Percentiles rank a stretch among this genome's conserved stretches.
Conservation (phyloP, 2,329 filamentous ascomycete genomes). For the Cryphonectria radicalis region DNA sequence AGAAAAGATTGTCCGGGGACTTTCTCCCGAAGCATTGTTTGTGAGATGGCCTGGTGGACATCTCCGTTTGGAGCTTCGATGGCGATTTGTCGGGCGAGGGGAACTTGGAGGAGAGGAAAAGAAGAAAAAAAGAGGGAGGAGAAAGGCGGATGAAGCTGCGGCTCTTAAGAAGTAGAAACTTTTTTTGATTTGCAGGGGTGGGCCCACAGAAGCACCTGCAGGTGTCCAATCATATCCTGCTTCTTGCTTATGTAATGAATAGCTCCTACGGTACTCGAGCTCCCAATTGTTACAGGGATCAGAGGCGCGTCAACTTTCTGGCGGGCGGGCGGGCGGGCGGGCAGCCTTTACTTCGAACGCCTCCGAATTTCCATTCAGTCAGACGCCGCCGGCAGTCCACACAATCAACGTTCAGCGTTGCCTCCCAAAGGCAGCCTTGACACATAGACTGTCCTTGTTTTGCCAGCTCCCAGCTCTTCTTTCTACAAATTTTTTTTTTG, state of each 20-base stretch:
- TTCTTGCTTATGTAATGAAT: slow-evolving; percentile 23
- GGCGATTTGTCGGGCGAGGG: slow-evolving; percentile 99
- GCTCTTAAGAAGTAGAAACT: slow-evolving; percentile 22
- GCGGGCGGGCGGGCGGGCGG: slow-evolving; percentile 21
- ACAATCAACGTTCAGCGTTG: slow-evolving; percentile 3
- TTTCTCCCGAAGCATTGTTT: slow-evolving; percentile 95
- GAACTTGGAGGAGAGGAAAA: slow-evolving; percentile 47
- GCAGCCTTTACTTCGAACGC: neutral
- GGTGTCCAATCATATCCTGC: slow-evolving; percentile 18
- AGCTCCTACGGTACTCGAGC: neutral
- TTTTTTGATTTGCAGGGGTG: slow-evolving; percentile 27
- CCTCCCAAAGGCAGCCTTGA: slow-evolving; percentile 7
- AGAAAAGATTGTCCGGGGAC: slow-evolving; percentile 85
- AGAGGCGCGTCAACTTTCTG: slow-evolving; percentile 14
- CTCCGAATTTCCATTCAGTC: slow-evolving; percentile 24
- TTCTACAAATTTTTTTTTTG: neutral
- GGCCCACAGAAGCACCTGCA: slow-evolving; percentile 4
- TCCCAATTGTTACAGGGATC: slow-evolving; percentile 19
- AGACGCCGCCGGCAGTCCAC: neutral
- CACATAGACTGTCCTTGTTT: neutral
- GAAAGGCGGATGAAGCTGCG: slow-evolving; percentile 27
- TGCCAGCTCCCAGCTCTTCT: no score
- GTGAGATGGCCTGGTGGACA: slow-evolving; percentile 43
- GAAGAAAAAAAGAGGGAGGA: slow-evolving; percentile 41
- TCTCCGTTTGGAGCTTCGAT: slow-evolving; percentile 97